Percentiles rank a stretch among this genome's conserved stretches.
phyloP scores from a whole-genome alignment of 257 asterid species.

The Asclepias syriaca region DNA sequence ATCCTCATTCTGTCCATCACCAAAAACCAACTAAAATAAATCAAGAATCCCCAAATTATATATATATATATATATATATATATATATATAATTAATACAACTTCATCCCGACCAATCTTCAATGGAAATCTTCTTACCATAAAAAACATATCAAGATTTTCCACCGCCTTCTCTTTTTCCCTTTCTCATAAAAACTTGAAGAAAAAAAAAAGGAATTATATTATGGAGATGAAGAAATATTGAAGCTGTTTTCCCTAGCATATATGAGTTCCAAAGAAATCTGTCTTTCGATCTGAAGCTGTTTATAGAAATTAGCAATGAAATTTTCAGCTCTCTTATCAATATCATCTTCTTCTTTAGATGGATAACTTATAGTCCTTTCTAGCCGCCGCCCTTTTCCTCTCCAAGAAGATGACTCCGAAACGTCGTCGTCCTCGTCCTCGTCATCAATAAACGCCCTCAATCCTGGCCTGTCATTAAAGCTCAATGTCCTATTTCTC shows the following conservation, averaged over 20 bases:
- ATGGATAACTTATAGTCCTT: constrained; percentile 61
- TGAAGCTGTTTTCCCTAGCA: constrained; percentile 52
- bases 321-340: constrained; percentile 83
- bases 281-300: constrained; percentile 68
- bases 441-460: constrained; percentile 26
- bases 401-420: constrained; percentile 17
- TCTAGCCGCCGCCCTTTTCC: constrained; percentile 37
- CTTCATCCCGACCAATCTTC: not conserved
- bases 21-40: not conserved
- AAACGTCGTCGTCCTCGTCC: not conserved
- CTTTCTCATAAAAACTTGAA: not conserved
- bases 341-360: constrained; percentile 69
- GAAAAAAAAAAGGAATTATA: no score
- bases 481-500: constrained; percentile 40
- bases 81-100: not conserved
- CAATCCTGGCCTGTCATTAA: constrained; percentile 53
- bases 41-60: not conserved
- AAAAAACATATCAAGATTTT: constrained; percentile 3
- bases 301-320: constrained; percentile 66
- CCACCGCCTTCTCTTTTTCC: not conserved
- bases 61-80: not conserved
- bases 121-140: constrained; percentile 6
- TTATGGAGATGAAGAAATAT: constrained; percentile 33
- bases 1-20: not conserved
- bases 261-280: constrained; percentile 67